A percentile compares a stretch with the other conserved stretches of the same genome.
phyloP scores from a whole-genome alignment of 1,284 basidiomycete genomes.

The Ganoderma meredithae region DNA sequence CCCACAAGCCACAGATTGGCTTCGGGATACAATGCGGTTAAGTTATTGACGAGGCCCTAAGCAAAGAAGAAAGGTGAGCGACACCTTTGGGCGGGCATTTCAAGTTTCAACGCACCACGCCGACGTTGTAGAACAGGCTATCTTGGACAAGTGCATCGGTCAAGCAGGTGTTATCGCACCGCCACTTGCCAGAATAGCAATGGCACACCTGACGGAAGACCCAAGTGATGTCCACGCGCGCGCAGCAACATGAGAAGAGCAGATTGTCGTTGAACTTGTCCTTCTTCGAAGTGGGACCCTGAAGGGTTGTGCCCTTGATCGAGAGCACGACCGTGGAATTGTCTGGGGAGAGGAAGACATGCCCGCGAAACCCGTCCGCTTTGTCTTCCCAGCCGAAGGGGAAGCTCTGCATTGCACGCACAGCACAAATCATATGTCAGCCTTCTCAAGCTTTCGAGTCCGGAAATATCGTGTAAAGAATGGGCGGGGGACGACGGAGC shows the following conservation, averaged over 20 bases:
- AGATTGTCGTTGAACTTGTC: constrained; percentile 98
- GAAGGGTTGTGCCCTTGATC: constrained; percentile 92
- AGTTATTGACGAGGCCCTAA: constrained; percentile 81
- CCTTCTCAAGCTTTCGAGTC: neutral
- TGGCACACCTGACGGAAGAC: constrained; percentile 83
- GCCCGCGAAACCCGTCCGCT: constrained; percentile 89
- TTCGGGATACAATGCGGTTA: constrained; percentile 83
- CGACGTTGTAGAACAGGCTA: constrained; percentile 89
- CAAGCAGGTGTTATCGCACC: constrained; percentile 87
- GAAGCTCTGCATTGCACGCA: constrained; percentile 60
- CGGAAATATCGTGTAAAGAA: constrained; percentile 1
- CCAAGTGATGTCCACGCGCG: constrained; percentile 92
- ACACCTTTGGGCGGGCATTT: neutral
- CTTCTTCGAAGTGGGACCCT: constrained; percentile 86
- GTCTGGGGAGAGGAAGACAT: constrained; percentile 83
- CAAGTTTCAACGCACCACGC: constrained; percentile 62
- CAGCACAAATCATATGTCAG: constrained; percentile 3
- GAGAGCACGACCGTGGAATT: constrained; percentile 89
- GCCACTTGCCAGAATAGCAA: constrained; percentile 78
- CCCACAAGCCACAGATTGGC: constrained; percentile 94
- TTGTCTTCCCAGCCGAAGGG: constrained; percentile 92
- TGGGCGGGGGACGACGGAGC: neutral
- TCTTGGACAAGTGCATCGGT: constrained; percentile 88
- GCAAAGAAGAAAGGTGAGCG: neutral
- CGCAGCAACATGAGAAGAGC: constrained; percentile 98